Conservation (phyloP, 2,329 filamentous ascomycete species). For the Cordyceps cateniannulata region DNA sequence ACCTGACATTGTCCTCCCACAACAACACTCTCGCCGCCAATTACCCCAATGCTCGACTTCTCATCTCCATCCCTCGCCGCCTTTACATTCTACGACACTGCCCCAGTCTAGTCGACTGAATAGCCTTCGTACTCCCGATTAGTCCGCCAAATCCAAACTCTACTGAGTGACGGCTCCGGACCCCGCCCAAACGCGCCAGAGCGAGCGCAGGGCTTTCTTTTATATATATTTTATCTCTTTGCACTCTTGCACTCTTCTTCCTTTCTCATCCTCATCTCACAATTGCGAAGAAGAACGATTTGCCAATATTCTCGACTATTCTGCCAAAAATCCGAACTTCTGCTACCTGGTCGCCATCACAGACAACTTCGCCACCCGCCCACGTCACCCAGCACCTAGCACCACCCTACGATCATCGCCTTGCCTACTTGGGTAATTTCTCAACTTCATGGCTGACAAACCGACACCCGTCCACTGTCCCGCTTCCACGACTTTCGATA, state of each 20-base stretch:
- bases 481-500: constrained; percentile 12
- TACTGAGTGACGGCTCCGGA: background rate
- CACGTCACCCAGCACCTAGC: constrained; percentile 9
- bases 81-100: background rate
- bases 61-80: background rate
- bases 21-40: background rate
- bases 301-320: background rate
- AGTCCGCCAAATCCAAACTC: background rate
- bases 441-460: constrained; percentile 8
- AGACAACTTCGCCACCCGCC: constrained; percentile 8
- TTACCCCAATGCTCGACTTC: background rate
- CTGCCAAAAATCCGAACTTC: background rate
- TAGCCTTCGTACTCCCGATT: background rate
- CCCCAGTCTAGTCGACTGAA: constrained; percentile 3
- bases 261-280: too few species aligned
- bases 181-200: constrained; percentile 9
- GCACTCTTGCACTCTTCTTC: background rate
- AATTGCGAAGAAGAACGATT: too few species aligned
- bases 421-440: background rate
- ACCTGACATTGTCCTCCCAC: background rate
- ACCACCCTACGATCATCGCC: background rate
- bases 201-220: constrained; percentile 2
- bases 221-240: background rate
- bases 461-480: background rate
- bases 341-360: background rate